Evolutionary conservation across 176 grass and related monocot species (phyloP).

Genomic region (Tillandsia leiboldiana): DNA sequence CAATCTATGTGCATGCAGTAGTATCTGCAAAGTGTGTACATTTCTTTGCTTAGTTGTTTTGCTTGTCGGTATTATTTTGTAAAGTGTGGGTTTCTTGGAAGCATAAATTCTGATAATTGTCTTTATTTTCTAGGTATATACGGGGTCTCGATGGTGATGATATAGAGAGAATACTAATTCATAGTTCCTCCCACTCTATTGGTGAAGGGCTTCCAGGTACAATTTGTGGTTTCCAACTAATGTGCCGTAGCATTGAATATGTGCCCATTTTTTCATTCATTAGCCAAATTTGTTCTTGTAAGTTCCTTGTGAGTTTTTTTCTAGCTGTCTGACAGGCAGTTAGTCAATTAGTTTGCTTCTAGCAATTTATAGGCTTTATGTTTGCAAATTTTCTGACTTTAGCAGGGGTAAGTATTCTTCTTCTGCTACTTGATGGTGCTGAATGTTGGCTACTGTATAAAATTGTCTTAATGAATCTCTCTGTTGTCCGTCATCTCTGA

Average conservation of each 20-base stretch:
- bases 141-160: conserved; percentile 76
- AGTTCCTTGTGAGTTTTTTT: not conserved
- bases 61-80: conserved; percentile 15
- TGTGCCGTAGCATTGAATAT: not conserved
- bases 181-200: conserved; percentile 44
- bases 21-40: conserved; percentile 76
- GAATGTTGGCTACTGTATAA: no score
- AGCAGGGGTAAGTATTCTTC: no score
- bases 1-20: conserved; percentile 84
- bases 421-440: no score
- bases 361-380: no score
- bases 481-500: no score
- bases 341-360: no score
- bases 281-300: not conserved
- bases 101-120: conserved; percentile 10
- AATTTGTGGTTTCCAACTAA: conserved; percentile 12
- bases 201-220: conserved; percentile 86
- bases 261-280: not conserved
- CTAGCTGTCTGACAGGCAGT: not conserved
- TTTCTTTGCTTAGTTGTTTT: conserved; percentile 6
- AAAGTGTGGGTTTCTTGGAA: not conserved
- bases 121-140: conserved; percentile 57
- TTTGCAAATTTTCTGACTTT: no score
- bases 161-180: conserved; percentile 83
- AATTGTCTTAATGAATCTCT: no score